Evolutionary conservation across 2,329 filamentous ascomycete species (phyloP).

Genomic region (Cytospora schulzeri): DNA sequence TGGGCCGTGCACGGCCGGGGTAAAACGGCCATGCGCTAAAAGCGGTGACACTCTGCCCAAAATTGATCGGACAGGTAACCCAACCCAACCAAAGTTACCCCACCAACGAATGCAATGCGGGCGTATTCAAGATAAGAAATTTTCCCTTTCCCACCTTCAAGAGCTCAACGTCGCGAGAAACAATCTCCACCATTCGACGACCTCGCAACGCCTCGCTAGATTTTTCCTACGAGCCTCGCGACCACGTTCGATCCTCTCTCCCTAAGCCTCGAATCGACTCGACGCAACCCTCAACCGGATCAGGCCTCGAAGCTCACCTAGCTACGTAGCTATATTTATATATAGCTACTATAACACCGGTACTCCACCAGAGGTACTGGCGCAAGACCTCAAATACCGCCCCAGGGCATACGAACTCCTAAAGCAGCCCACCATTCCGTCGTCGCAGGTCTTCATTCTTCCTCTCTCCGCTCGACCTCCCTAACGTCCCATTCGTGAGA

Average conservation of each 20-base stretch:
- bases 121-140: neutral
- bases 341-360: constrained; percentile 58
- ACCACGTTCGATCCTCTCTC: neutral
- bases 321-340: neutral
- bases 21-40: neutral
- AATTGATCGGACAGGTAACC: neutral
- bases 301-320: neutral
- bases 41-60: neutral
- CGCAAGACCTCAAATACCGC: constrained; percentile 55
- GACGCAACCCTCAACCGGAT: neutral
- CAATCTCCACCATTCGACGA: neutral
- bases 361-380: constrained; percentile 83
- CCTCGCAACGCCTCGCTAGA: neutral
- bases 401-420: constrained; percentile 56
- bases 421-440: constrained; percentile 83
- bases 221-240: neutral
- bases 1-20: neutral
- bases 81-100: neutral
- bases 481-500: constrained; percentile 78
- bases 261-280: neutral
- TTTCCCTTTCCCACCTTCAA: neutral
- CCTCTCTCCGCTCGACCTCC: constrained; percentile 84
- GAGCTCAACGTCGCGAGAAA: neutral
- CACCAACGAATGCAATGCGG: neutral
- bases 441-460: constrained; percentile 78